Conservation (phyloP, 805 yeast genomes). For the Ogataea ramenticola region DNA sequence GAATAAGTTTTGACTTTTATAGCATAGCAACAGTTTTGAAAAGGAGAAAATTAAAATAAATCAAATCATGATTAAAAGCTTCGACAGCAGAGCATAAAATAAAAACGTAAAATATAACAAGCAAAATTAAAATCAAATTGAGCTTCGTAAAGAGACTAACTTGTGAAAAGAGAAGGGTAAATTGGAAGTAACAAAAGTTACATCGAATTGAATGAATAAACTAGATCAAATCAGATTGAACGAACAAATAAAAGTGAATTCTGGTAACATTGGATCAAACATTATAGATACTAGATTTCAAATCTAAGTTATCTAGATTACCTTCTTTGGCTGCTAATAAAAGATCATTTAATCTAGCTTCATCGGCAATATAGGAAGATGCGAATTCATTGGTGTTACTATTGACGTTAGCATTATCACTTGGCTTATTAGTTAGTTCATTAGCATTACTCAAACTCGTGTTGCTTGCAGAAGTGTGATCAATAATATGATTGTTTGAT, state of each 20-base stretch:
- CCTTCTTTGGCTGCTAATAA: constrained; percentile 52
- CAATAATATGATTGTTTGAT: neutral
- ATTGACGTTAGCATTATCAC: neutral
- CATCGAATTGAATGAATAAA: neutral
- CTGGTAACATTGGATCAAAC: neutral
- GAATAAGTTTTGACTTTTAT: no score
- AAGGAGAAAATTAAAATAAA: no score
- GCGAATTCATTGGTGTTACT: neutral
- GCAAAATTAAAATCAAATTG: no score
- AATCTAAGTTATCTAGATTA: constrained; percentile 43
- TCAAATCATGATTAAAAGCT: no score
- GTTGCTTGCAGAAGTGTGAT: no score
- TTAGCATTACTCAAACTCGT: no score
- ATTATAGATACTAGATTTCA: constrained; percentile 33
- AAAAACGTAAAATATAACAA: no score
- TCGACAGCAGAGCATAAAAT: no score
- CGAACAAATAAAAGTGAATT: no score
- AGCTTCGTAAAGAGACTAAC: constrained; percentile 1
- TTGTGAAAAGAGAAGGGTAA: neutral
- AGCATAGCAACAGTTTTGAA: no score
- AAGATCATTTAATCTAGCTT: constrained; percentile 40
- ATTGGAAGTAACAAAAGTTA: neutral
- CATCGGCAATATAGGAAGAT: constrained; percentile 5
- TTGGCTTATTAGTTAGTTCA: no score
- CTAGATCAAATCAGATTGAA: neutral